Evolutionary conservation across 1,284 basidiomycete species (phyloP).

Genomic region (Leucoagaricus sp.): DNA sequence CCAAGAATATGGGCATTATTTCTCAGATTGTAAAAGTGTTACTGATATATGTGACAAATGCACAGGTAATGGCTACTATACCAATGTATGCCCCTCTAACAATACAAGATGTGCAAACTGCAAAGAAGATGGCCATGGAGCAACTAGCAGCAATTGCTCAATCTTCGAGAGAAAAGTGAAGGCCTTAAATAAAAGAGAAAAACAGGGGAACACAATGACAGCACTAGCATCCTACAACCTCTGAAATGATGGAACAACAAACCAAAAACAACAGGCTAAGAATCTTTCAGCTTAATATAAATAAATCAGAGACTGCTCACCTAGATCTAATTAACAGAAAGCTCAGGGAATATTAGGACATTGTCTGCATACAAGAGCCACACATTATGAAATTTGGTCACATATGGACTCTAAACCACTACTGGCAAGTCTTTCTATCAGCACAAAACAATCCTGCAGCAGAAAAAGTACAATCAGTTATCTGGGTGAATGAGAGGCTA

Average conservation of each 20-base stretch:
- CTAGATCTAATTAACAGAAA: slow-evolving; percentile 20
- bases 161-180: too few species aligned
- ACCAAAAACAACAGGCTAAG: slow-evolving; percentile 12
- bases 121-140: too few species aligned
- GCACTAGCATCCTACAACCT: too few species aligned
- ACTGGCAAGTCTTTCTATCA: slow-evolving; percentile 20
- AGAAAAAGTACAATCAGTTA: slow-evolving; percentile 20
- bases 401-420: slow-evolving; percentile 15
- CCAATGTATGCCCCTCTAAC: too few species aligned
- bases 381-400: slow-evolving; percentile 23
- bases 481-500: slow-evolving; percentile 26
- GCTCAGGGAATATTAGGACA: slow-evolving; percentile 19
- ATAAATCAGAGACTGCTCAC: slow-evolving; percentile 19
- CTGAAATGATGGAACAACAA: not conserved
- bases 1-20: too few species aligned
- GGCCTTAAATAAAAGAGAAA: too few species aligned
- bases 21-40: too few species aligned
- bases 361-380: slow-evolving; percentile 31
- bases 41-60: too few species aligned
- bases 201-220: too few species aligned
- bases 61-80: too few species aligned
- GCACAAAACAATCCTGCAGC: not conserved
- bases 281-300: slow-evolving; percentile 22
- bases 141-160: too few species aligned
- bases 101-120: too few species aligned